Percentiles rank a stretch among this genome's conserved stretches.
Evolutionary conservation across 148 eudicot genomes (phyloP).

Genomic region (Vaccinium macrocarpon): DNA sequence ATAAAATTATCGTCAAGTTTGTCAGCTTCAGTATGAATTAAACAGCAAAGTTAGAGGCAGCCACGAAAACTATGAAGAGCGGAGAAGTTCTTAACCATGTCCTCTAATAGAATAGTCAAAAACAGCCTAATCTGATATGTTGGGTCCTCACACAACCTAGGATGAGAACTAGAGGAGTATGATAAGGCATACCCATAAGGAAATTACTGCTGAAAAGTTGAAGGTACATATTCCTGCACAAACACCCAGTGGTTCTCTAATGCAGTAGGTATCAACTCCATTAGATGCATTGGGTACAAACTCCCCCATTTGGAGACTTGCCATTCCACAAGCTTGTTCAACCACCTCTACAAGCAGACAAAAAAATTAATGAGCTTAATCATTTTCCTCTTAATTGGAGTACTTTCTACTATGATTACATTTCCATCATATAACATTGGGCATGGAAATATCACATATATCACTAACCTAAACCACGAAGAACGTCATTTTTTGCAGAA

Average conservation of each 20-base stretch:
- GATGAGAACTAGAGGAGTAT: background rate
- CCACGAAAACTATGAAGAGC: background rate
- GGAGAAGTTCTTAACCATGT: background rate
- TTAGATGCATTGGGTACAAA: conserved; percentile 45
- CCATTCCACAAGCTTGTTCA: conserved; percentile 63
- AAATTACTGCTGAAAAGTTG: conserved; percentile 50
- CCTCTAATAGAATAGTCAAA: background rate
- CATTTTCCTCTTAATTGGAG: background rate
- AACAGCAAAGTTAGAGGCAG: background rate
- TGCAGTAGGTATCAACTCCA: conserved; percentile 47
- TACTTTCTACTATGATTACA: background rate
- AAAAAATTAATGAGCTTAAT: conserved; percentile 9
- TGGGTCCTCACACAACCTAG: background rate
- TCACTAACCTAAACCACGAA: conserved; percentile 42
- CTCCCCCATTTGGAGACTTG: conserved; percentile 51
- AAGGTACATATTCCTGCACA: conserved; percentile 66
- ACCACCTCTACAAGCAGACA: conserved; percentile 47
- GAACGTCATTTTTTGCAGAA: conserved; percentile 44
- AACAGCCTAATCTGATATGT: background rate
- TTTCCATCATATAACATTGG: background rate
- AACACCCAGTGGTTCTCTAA: conserved; percentile 62
- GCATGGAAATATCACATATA: background rate
- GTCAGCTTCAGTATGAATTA: background rate
- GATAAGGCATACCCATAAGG: conserved; percentile 50
- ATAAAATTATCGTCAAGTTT: background rate